Base-by-base conservation (phyloP, 1,139 yeast genomes). In the Pneumocystis oryctolagi region DNA sequence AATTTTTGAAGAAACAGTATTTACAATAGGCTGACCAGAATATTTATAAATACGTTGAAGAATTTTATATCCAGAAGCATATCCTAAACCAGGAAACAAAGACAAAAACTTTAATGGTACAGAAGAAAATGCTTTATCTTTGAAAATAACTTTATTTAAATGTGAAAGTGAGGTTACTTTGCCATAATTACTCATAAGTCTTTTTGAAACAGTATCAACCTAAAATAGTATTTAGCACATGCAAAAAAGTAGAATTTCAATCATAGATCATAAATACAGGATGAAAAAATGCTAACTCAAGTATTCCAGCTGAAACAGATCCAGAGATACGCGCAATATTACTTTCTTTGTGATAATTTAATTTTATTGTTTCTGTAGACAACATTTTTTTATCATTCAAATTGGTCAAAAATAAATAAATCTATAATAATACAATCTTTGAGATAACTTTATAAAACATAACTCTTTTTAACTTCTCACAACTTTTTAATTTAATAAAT, bases 1-100 rank as follows among this genome's bases (percentile, higher is more conserved):
- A n/a, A n/a, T n/a, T 9, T 12, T 47, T 6, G 25, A 2, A 12
- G 25, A 5, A 16, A 31, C 35, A 60, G 30, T 12, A 35, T 55
- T n/a, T 59, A 94, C 99, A 73, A 89, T 90, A 64, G 99, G 98
- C 77, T 92, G 99, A 62, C 99, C 99, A 73, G 98, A 97, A 75
- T 94, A 92, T 77, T 92, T 92, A 82, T 94, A 92, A 63, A 92
- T 97, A 78, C 99, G 85, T 78, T 92, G 99, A 71, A 92, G 80
- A 71, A 92, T 86, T 68, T 92, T 92, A 81, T 92, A 92, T 69
- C 90, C 88, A 60, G 98, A 98, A 68, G 98, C 98, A 72, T 94
- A 92, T 32, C 98, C 98, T 69, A 92, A 81, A 73, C 99, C 99
- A 18, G 99, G 98, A 79, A 92, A 92, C 69, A 92, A 80, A 16